Evolutionary conservation across 306 rosid genomes (phyloP), one percentile per base, ranked within the genome.

Genomic region (Quercus bicolor): DNA sequence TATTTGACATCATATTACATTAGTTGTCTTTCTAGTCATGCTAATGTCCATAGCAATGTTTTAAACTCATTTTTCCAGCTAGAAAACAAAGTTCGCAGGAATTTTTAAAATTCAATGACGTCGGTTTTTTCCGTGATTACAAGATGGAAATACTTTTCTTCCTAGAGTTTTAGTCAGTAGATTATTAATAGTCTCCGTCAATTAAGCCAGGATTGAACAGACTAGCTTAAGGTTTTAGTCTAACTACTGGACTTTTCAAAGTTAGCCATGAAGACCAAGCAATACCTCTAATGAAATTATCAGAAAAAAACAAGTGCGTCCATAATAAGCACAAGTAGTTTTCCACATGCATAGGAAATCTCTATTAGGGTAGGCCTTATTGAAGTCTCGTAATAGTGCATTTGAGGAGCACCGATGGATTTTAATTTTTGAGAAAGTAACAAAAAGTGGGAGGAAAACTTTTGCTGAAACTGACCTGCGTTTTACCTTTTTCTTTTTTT

Each of bases 1-100:
- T 20, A 33, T 66, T 84, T 80, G 77, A 64, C 81, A 64, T 86
- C 87, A 78, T 28, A 43, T 79, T 62, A 66, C 11, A 80, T 75
- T 66, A 68, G 53, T 68, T 40, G 23, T 37, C 56, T 81, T 74
- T 6, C 62, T 13, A 18, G 73, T 83, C 83, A 34, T 48, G 61
- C 51, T 82, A 75, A 82, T 20, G 84, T 84, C 82, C 82, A 48
- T 77, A 75, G 56, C 48, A 64, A 76, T 34, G 56, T 57, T 78
- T 64, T 76, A 20, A 56, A 57, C 74, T 19, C 0, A 10, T 56
- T 33, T 56, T 74, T 29, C 5, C 16, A 19, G 23, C 52, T 34
- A 19, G 26, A 68, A 15, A n/a, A 68, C 72, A 19, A 34, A 68
- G 70, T 15, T 19, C 5, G 34, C 72, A 34, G 72, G 2, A 72